A percentile compares a stretch with the other conserved stretches of the same genome.
Conservation (phyloP, 176 grass and related monocot species). For the Cymbopogon citratus region DNA sequence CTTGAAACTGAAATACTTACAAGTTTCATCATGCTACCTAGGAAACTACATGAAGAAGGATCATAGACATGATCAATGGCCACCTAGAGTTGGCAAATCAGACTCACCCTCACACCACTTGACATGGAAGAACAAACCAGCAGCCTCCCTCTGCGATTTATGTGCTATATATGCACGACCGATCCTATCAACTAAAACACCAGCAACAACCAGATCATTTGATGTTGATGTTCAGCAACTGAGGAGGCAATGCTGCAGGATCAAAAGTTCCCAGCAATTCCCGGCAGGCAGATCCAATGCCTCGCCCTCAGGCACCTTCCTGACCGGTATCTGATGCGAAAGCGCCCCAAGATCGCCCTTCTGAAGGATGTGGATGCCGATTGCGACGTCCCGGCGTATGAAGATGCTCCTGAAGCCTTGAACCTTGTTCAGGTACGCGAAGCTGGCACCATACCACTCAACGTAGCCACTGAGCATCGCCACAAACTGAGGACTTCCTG, state of each 20-base stretch:
- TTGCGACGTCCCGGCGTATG: constrained; percentile 43
- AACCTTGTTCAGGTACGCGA: constrained; percentile 71
- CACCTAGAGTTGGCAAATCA: not conserved
- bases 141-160: not conserved
- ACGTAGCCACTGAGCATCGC: constrained; percentile 65
- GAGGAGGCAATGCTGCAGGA: constrained; percentile 69
- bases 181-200: not conserved
- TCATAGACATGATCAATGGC: not conserved
- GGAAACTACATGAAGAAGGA: constrained; percentile 14
- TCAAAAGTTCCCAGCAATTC: constrained; percentile 91
- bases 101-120: not conserved
- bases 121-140: not conserved
- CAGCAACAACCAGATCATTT: not conserved
- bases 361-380: constrained; percentile 32
- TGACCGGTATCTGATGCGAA: constrained; percentile 68
- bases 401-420: constrained; percentile 83
- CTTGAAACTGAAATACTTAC: not conserved
- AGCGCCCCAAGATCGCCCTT: constrained; percentile 46
- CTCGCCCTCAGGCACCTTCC: constrained; percentile 46
- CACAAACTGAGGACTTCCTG: constrained; percentile 69
- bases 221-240: constrained; percentile 30
- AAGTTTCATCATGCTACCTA: constrained; percentile 1
- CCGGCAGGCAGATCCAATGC: constrained; percentile 33
- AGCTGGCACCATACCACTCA: constrained; percentile 61
- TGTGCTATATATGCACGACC: constrained; percentile 11